Base-by-base conservation (phyloP, 495 filamentous ascomycete species). In the Lepidopterella palustris region DNA sequence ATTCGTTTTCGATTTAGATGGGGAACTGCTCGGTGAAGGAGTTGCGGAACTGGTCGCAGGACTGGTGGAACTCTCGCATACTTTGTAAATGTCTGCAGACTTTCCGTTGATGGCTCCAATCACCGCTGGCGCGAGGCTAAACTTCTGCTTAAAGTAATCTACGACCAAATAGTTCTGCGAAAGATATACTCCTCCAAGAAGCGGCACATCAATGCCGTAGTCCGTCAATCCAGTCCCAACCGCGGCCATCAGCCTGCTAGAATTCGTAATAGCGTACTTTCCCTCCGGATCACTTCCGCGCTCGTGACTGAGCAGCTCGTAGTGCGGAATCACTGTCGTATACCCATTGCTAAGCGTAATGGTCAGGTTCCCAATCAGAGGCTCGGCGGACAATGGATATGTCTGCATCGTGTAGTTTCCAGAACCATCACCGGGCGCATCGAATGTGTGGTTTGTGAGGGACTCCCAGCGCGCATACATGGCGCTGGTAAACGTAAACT, bases 91-190 rank as follows among this genome's bases (percentile, higher is more conserved):
- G 18, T 42, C 35, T 18, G 13, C 35, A 18, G 35, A 42, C 18
- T 15, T 18, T 18, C 35, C 10, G 18, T 42, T 10, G 13, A 42
- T 13, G 13, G 35, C 18, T 11, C 35, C 21, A 20, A 29, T 53
- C 6, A 31, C 25, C 11, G 50, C 50, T 26, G 50, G 50, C 1
- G 50, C 24, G 1, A 53, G 23, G 11, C 50, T 31, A n/a, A 53
- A 53, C 20, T 29, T 53, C 10, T 31, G n/a, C n/a, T 26, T 20
- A 5, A 26, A 21, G 25, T 31, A 53, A 31, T 53, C 50, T 5
- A 53, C 29, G 6, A 53, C 50, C 50, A 53, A 28, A 31, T 53
- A 53, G 50, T 53, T 53, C 11, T 53, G 50, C 10, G 50, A 53
- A 10, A 53, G 50, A 29, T 27, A 53, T 25, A 53, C 50, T 5